These are phyloP conservation scores for Saccharomycopsis javanensis DNA, from an alignment of 805 yeast species.

Conservation along the genomic window DNA sequence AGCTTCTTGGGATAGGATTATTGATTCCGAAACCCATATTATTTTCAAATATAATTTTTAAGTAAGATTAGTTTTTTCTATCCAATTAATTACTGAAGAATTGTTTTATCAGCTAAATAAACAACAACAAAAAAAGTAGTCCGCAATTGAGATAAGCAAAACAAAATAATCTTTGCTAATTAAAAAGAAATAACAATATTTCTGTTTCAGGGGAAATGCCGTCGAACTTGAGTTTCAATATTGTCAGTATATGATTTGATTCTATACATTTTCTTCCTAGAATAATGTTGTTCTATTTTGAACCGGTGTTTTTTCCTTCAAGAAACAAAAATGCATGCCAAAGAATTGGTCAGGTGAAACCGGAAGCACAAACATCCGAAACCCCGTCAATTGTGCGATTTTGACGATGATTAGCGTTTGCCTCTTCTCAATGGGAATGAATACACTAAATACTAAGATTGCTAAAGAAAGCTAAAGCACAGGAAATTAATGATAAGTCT, in stretches of 20 bases:
- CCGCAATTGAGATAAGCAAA: neutral
- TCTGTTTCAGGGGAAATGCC: too few relatives aligned
- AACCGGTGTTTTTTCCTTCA: neutral
- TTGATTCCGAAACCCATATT: constrained; percentile 62
- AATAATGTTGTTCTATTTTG: neutral
- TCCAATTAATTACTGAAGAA: neutral
- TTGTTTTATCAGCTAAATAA: too few relatives aligned
- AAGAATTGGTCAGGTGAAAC: neutral
- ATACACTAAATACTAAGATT: neutral
- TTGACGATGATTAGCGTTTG: neutral
- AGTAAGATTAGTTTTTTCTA: neutral
- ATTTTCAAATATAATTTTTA: too few relatives aligned
- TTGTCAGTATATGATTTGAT: too few relatives aligned
- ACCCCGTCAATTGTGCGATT: neutral
- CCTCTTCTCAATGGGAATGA: neutral
- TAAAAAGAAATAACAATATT: too few relatives aligned
- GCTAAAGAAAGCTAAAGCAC: too few relatives aligned
- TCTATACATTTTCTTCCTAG: too few relatives aligned
- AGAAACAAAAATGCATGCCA: neutral
- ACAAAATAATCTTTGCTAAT: neutral
- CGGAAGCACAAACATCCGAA: neutral
- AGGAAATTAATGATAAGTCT: too few relatives aligned
- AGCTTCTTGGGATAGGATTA: constrained; percentile 89
- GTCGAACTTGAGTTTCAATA: too few relatives aligned
- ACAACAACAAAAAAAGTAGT: too few relatives aligned